These are phyloP conservation scores for Rosa rugosa DNA, from an alignment of 306 rosid genomes.

Conservation along the genomic window DNA sequence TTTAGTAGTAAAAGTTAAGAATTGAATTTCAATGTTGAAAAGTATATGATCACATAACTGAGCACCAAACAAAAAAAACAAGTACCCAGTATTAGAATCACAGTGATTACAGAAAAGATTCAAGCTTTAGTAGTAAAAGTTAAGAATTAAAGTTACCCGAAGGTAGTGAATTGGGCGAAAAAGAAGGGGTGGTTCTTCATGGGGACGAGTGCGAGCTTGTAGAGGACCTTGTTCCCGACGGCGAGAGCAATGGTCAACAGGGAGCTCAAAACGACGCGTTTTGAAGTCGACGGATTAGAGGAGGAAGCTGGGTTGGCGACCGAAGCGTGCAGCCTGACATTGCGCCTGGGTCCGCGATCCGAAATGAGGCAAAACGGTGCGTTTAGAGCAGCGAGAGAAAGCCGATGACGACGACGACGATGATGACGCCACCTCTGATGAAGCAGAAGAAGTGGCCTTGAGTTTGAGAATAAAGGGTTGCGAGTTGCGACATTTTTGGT, in stretches of 20 bases:
- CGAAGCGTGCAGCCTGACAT: slow-evolving; percentile 43
- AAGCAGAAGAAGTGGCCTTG: slow-evolving; percentile 5
- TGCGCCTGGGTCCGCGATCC: slow-evolving; percentile 17
- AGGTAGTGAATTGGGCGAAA: slow-evolving; percentile 76
- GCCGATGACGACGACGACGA: background rate
- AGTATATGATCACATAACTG: no score
- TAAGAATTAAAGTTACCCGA: slow-evolving; percentile 47
- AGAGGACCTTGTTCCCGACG: slow-evolving; percentile 74
- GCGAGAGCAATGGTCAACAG: slow-evolving; percentile 49
- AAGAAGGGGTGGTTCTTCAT: slow-evolving; percentile 78
- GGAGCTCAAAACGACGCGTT: slow-evolving; percentile 43
- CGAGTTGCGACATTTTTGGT: slow-evolving; percentile 5
- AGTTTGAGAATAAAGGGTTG: background rate
- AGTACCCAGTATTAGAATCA: no score
- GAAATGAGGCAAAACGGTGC: slow-evolving; percentile 21
- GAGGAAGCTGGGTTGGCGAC: slow-evolving; percentile 20
- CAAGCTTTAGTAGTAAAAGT: background rate
- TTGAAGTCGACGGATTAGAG: slow-evolving; percentile 23
- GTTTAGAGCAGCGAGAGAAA: background rate
- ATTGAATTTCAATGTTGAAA: no score
- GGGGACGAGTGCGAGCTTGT: slow-evolving; percentile 87
- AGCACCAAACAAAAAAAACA: no score
- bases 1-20: background rate
- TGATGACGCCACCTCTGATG: background rate
- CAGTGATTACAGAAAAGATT: background rate